Conservation (phyloP, 441 rosid species). For the Pelargonium australe region DNA sequence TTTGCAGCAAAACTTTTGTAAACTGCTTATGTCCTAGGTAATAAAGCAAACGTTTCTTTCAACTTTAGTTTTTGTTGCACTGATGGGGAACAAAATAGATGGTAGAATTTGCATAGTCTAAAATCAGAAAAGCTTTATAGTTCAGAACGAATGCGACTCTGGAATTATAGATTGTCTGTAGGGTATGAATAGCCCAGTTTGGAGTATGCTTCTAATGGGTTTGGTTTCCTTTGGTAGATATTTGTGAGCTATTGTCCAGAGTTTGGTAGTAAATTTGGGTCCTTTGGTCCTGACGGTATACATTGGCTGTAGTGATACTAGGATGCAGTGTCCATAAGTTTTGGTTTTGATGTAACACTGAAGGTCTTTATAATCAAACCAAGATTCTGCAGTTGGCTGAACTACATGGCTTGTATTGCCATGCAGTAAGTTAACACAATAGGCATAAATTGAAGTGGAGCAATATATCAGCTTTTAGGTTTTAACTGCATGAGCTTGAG, state of each 20-base stretch:
- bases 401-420: neutral
- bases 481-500: neutral
- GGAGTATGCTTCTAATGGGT: no score
- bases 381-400: neutral
- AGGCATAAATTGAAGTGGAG: neutral
- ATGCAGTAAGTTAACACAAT: slow-evolving; percentile 1
- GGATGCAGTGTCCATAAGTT: neutral
- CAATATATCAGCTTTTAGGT: neutral
- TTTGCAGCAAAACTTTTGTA: neutral
- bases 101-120: no score
- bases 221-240: no score
- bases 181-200: no score
- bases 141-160: no score
- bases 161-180: no score
- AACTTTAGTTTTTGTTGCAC: neutral
- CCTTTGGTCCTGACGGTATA: neutral
- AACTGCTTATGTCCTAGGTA: neutral
- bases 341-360: neutral
- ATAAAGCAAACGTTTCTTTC: neutral
- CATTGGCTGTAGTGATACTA: neutral
- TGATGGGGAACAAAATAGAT: neutral
- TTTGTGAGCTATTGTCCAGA: no score
- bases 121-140: no score
- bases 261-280: neutral
- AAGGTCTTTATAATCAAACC: neutral